Base-by-base conservation (phyloP, 2,329 filamentous ascomycete species). In the Colletotrichum gloeosporioides region DNA sequence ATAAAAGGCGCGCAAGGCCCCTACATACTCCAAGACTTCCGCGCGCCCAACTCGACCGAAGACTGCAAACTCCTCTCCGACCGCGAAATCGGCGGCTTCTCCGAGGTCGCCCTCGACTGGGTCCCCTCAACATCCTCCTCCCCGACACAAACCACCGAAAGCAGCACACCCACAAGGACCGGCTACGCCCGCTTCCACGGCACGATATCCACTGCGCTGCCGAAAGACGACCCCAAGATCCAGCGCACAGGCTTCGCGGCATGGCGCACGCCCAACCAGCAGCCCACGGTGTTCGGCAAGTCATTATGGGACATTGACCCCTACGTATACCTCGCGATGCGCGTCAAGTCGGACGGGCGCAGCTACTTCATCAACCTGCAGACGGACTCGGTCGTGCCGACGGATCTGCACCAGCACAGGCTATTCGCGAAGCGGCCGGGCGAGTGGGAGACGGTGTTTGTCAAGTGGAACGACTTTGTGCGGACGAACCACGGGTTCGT, bases 341-440 rank as follows among this genome's bases (percentile, higher is more conserved):
- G 96, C 16, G 90, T 99, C 80, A 97, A 96, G 84, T 96, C 95
- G 4, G 97, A 99, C 82, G 96, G 96, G 18, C 90, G 97, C 75
- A 94, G 95, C 81, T 99, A 99, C 87, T 95, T 98, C 74, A 92
- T 99, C 81, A 99, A 99, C 85, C 88, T 99, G 18, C 97, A 99
- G 87, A 98, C 96, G 4, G 96, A 99, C 82, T 95, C 95, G 2
- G 93, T 99, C 71, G 95, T 98, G 64, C 95, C 95, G 13, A 96
- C 96, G n/a, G 97, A 99, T 84, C 89, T 99, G 78, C 97, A 99
- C 84, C 97, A 99, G 84, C 97, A 99, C 85, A 90, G 97, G 66
- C 86, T 99, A 6, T 98, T 95, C 80, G 90, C 94, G 10, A 93
- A 93, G 81, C 91, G 92, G 10, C 93, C 95, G 0, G 96, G 96